phyloP scores from a whole-genome alignment of 441 rosid genomes.

The Metrosideros polymorpha region DNA sequence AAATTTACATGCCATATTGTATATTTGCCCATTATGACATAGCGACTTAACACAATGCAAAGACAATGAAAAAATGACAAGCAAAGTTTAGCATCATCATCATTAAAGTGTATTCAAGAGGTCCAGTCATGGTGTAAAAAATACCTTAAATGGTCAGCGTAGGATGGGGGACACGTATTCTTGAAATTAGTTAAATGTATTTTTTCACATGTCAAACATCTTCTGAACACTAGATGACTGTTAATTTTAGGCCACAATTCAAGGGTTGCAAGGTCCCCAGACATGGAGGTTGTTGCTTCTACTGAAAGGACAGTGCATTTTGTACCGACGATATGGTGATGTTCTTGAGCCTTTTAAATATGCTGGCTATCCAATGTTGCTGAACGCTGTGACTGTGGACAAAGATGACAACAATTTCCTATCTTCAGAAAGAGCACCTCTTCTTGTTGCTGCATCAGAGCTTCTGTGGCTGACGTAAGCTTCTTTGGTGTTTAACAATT shows the following conservation, averaged over 20 bases:
- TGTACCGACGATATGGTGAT: conserved; percentile 80
- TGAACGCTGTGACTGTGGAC: conserved; percentile 90
- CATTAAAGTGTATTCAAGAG: background rate
- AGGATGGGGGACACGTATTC: background rate
- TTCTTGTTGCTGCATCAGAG: conserved; percentile 99
- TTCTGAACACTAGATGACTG: background rate
- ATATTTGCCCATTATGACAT: background rate
- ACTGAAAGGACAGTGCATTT: conserved; percentile 95
- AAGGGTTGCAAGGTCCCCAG: conserved; percentile 99
- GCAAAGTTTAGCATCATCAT: background rate
- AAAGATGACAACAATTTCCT: conserved; percentile 93
- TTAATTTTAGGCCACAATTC: conserved; percentile 86
- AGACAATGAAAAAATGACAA: background rate
- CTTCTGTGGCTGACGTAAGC: conserved; percentile 92
- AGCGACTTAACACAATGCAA: background rate
- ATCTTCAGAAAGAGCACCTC: conserved; percentile 85
- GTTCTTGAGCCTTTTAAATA: conserved; percentile 96
- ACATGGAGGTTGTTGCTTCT: conserved; percentile 97
- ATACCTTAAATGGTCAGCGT: background rate
- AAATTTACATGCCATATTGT: background rate
- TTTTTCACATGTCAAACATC: background rate
- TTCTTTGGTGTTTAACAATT: conserved; percentile 1
- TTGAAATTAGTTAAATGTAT: background rate
- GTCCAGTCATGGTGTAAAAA: background rate
- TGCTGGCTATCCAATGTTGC: conserved; percentile 99